Percentiles rank a stretch among this genome's conserved stretches.
These are phyloP conservation scores for Paracorniculantispora psalliotae DNA, from an alignment of 2,329 filamentous ascomycete genomes.

Conservation along the genomic window DNA sequence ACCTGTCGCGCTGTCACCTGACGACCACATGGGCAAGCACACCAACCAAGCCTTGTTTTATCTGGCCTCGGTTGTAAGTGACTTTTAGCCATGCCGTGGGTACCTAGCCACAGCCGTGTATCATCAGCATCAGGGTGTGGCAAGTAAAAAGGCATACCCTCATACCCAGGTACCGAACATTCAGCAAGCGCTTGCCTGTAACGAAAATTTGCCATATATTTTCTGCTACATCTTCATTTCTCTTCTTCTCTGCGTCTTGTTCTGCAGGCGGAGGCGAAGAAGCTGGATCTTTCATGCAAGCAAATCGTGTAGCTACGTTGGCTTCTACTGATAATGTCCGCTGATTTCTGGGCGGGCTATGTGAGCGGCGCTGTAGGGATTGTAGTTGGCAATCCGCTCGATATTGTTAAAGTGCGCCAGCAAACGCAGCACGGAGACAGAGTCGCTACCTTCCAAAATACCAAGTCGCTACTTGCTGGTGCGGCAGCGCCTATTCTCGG, in stretches of 20 bases:
- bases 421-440: slow-evolving; percentile 50
- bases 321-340: slow-evolving; percentile 55
- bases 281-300: not conserved
- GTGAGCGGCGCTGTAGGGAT: slow-evolving; percentile 81
- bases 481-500: slow-evolving; percentile 80
- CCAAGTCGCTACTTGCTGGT: slow-evolving; percentile 50
- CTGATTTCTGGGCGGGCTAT: slow-evolving; percentile 93
- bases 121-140: too few species aligned
- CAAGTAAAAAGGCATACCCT: too few species aligned
- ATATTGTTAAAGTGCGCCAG: slow-evolving; percentile 59
- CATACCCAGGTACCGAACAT: too few species aligned
- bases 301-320: not conserved
- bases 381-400: slow-evolving; percentile 81
- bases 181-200: too few species aligned
- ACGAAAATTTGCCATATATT: too few species aligned
- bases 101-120: too few species aligned
- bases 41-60: not conserved
- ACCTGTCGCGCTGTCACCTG: slow-evolving; percentile 3
- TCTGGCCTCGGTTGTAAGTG: not conserved
- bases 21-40: not conserved
- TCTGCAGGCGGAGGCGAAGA: too few species aligned
- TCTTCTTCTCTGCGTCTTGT: too few species aligned
- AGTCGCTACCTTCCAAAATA: slow-evolving; percentile 27
- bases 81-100: too few species aligned
- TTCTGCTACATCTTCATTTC: too few species aligned